Percentiles rank a stretch among this genome's conserved stretches.
These are phyloP conservation scores for Vaccinium myrtillus DNA, from an alignment of 148 eudicot genomes.

Conservation along the genomic window DNA sequence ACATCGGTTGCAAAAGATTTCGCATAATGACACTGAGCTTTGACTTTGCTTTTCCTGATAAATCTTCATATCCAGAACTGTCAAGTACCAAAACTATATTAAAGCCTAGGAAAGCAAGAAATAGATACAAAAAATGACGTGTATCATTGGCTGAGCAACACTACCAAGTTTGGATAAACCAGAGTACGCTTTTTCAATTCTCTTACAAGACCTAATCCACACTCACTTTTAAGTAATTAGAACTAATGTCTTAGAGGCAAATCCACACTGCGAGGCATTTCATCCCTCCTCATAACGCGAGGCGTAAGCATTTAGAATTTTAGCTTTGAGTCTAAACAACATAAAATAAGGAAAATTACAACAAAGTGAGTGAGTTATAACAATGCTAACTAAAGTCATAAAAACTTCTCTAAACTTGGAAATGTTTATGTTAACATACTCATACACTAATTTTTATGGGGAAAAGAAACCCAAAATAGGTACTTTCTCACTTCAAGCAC, in stretches of 20 bases:
- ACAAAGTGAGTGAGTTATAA: too few species aligned
- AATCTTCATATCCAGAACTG: conserved; percentile 15
- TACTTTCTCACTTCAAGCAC: too few species aligned
- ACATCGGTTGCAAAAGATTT: conserved; percentile 31
- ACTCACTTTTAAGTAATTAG: background rate
- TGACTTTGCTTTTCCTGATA: conserved; percentile 27
- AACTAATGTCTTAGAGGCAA: background rate
- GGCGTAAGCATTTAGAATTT: background rate
- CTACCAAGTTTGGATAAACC: background rate
- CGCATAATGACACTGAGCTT: conserved; percentile 28
- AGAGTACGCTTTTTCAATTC: background rate
- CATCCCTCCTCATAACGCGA: background rate
- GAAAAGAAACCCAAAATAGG: too few species aligned
- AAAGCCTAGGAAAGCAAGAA: background rate
- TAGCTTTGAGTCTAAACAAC: background rate
- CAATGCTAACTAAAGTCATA: too few species aligned
- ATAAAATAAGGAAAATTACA: too few species aligned
- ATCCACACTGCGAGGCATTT: background rate
- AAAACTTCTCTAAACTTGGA: too few species aligned
- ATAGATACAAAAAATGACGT: background rate
- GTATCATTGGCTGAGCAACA: background rate
- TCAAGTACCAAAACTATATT: background rate
- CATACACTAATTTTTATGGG: too few species aligned
- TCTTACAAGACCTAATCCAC: background rate
- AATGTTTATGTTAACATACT: too few species aligned